Conservation (phyloP, 2,329 filamentous ascomycete species). For the Botrytis fabae region DNA sequence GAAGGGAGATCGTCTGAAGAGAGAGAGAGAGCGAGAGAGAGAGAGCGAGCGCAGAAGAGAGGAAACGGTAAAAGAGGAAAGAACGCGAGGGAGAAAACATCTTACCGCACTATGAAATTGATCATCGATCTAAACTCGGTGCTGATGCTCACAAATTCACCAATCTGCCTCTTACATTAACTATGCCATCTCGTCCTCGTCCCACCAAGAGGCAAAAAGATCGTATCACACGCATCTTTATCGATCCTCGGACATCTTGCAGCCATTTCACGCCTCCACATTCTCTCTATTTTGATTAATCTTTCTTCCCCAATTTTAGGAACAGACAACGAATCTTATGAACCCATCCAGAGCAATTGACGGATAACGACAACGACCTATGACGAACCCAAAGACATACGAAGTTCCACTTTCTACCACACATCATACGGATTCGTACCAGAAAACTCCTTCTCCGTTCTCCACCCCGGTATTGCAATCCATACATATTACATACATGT, state of each 20-base stretch:
- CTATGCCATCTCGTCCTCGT: background rate
- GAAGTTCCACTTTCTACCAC: constrained; percentile 4
- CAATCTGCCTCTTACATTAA: background rate
- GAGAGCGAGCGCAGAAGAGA: background rate
- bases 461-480: constrained; percentile 10
- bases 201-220: background rate
- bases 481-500: background rate
- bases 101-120: background rate
- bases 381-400: constrained; percentile 4
- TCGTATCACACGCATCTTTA: background rate
- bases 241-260: background rate
- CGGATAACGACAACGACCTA: constrained; percentile 17
- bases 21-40: background rate
- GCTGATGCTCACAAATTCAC: background rate
- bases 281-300: background rate
- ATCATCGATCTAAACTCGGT: background rate
- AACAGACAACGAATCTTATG: background rate
- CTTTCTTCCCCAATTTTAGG: background rate
- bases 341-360: background rate
- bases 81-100: background rate
- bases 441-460: constrained; percentile 12
- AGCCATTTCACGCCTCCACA: background rate
- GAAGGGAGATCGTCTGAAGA: background rate
- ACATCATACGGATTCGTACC: background rate
- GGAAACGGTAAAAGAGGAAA: background rate